Evolutionary conservation across 2,329 filamentous ascomycete species (phyloP), one percentile per base, ranked within the genome.

Genomic region (Scedosporium boydii): DNA sequence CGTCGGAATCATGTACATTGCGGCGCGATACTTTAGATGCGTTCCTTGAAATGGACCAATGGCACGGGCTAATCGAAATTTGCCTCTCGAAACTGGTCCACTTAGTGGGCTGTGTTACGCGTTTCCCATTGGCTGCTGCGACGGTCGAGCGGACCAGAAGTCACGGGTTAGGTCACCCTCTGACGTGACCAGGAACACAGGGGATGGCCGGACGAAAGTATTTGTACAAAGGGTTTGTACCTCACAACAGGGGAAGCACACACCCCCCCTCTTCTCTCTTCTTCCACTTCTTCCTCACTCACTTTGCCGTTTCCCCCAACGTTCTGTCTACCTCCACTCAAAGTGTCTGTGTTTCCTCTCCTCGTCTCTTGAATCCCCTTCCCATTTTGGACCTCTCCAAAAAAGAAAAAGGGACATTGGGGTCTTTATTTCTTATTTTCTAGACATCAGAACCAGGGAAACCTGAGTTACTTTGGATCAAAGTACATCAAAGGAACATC

Each of bases 151-250:
- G 59, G 44, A 16, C 59, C 59, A 38, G 27, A 51, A 60, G 59
- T 60, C 59, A 60, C 59, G 59, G 59, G 59, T 55, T 23, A 55
- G 51, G 51, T 26, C 51, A 27, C 12, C 44, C 29, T 56, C 59
- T 61, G 59, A 61, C 59, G 59, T 61, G 59, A 61, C 59, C 59
- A 23, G 59, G 59, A 16, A 60, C 42, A 53, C 59, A 26, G n/a
- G 42, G 7, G 34, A 58, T 34, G 44, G 44, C 12, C 12, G 27
- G 48, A 26, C 46, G 26, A 51, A 61, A 56, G 59, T 61, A 61
- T 61, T 61, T 61, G 59, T 61, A 61, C 59, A 61, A 61, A 56
- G 48, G 26, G 48, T 42, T 56, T 61, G 59, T 61, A 61, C 59
- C 48, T 55, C 48, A 7, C 27, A 41, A 41, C 46, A 51, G 27